Conservation (phyloP, 257 asterid genomes). For the Buddleja alternifolia region DNA sequence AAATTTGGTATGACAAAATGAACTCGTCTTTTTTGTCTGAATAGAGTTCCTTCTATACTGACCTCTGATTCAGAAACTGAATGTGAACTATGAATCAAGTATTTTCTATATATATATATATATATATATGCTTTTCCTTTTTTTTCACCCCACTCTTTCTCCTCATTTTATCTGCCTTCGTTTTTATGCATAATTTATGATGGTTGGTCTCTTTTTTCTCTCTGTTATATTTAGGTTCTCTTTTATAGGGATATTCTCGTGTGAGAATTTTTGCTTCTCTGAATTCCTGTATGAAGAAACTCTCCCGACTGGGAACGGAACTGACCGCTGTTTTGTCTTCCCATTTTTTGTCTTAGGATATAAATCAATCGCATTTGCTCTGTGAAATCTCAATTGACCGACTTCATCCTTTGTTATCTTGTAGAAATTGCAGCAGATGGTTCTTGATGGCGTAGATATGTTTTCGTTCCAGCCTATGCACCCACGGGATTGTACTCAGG, state of each 20-base stretch:
- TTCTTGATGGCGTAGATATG: conserved; percentile 77
- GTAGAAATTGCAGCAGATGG: conserved; percentile 82
- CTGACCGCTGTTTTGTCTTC: background rate
- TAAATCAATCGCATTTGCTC: conserved; percentile 18
- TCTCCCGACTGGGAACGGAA: conserved; percentile 26
- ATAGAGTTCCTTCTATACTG: background rate
- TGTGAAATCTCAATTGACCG: conserved; percentile 24
- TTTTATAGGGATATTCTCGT: background rate
- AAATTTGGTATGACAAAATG: conserved; percentile 58
- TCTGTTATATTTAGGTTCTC: conserved; percentile 21
- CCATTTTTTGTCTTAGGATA: background rate
- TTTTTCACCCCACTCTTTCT: background rate
- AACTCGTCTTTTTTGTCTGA: conserved; percentile 2
- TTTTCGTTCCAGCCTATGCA: conserved; percentile 86
- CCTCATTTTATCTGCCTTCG: conserved; percentile 8
- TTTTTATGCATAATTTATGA: background rate
- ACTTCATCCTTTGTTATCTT: conserved; percentile 27
- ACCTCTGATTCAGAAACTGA: conserved; percentile 18
- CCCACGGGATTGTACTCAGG: conserved; percentile 93
- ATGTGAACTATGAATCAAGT: conserved; percentile 6
- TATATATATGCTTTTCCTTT: too few species aligned
- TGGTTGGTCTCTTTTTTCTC: conserved; percentile 10
- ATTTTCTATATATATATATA: too few species aligned
- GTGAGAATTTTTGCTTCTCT: background rate
- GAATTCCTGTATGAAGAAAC: conserved; percentile 12